Evolutionary conservation across 306 rosid genomes (phyloP).

Genomic region (Cucurbita pepo): DNA sequence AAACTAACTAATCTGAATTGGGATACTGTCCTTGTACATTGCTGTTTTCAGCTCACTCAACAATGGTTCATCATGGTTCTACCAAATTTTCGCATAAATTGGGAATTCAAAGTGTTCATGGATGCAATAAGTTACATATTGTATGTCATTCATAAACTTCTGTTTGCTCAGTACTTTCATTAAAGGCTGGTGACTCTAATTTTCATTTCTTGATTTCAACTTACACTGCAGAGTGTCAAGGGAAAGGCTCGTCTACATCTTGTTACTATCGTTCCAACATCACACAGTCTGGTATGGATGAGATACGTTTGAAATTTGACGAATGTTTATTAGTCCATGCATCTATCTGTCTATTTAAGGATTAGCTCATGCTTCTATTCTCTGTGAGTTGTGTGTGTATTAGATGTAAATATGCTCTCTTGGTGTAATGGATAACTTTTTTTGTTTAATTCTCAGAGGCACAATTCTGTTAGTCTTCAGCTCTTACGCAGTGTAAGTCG

Average conservation of each 20-base stretch:
- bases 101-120: constrained; percentile 15
- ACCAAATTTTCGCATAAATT: constrained; percentile 36
- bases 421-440: not conserved
- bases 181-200: not conserved
- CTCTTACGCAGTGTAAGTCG: constrained; percentile 32
- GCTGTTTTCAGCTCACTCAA: not conserved
- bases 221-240: constrained; percentile 27
- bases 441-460: constrained; percentile 37
- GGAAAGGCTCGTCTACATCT: constrained; percentile 39
- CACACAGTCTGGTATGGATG: constrained; percentile 51
- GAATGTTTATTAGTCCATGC: not conserved
- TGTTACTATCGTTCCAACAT: constrained; percentile 40
- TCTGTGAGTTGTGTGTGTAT: not conserved
- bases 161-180: not conserved
- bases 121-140: constrained; percentile 24
- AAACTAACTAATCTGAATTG: not conserved
- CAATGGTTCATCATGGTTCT: constrained; percentile 51
- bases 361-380: no score
- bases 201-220: not conserved
- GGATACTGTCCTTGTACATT: constrained; percentile 3
- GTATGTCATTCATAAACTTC: constrained; percentile 24
- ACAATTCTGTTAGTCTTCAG: constrained; percentile 41
- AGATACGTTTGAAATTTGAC: not conserved
- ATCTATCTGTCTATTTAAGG: no score
- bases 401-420: not conserved